Base-by-base conservation (phyloP, 331 rosid species). In the Acacia concinna region DNA sequence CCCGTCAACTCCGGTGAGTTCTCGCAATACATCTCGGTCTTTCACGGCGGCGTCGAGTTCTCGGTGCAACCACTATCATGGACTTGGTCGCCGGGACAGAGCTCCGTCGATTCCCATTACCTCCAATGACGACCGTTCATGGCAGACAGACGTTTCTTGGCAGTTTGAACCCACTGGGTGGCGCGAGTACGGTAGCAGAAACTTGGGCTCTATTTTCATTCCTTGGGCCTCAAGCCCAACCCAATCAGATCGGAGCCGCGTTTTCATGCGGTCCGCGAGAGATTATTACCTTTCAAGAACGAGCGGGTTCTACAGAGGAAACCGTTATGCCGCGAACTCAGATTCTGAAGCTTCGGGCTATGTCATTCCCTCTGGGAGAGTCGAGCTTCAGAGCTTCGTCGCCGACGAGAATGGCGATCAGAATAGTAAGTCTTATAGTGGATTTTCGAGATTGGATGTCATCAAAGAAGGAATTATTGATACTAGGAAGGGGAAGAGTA, bases 131-230 rank as follows among this genome's bases (percentile, higher is more conserved):
- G 94, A 93, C 40, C 77, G 10, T 63, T 95, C 98, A 17, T 91
- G 97, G 99, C 93, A 91, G 62, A 81, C 83, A 3, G 97, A 91
- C 80, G 82, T 93, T 64, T 95, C 97, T 1, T 93, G 99, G 98
- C 92, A 90, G 41, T 90, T 91, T 54, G 86, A 86, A 87, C 88
- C 99, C 23, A 81, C 77, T 0, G 92, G 96, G 9, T 87, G 84
- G 91, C 82, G 56, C 0, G 93, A 84, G 9, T 71, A 81, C 20
- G 54, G 76, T 37, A 68, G 14, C 13, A 84, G 85, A 64, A 86
- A 79, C 64, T 83, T 91, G 11, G 90, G 97, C 21, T 67, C 91
- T 6, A 87, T 78, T 83, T 40, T 95, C 23, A 90, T 84, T 74
- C 98, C 96, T 13, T 93, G 98, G 99, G 73, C 88, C 5, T 62